Percentiles rank a stretch among this genome's conserved stretches.
These are phyloP conservation scores for Hypericum perforatum DNA, from an alignment of 345 rosid species.

Conservation along the genomic window DNA sequence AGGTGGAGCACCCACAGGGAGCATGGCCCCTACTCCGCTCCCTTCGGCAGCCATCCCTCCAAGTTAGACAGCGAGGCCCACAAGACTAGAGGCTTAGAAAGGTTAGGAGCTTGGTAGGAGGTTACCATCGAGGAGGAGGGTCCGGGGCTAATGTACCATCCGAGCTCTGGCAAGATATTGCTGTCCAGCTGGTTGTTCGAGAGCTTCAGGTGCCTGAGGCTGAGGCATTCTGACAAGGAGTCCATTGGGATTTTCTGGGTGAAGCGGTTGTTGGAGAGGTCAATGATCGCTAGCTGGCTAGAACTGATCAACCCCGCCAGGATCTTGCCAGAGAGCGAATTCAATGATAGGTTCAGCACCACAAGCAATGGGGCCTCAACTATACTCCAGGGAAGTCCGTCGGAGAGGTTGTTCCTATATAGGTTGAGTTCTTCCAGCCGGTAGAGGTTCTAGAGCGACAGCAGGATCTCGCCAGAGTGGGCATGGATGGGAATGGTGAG, in stretches of 20 bases:
- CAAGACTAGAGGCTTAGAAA: constrained; percentile 35
- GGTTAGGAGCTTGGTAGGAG: constrained; percentile 23
- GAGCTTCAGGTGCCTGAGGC: constrained; percentile 44
- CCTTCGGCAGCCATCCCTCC: constrained; percentile 41
- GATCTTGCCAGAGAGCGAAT: no score
- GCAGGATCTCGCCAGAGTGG: no score
- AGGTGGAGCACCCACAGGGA: constrained; percentile 42
- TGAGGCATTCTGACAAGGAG: no score
- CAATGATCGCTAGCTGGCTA: no score
- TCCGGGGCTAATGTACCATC: constrained; percentile 33
- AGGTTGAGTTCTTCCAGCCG: no score
- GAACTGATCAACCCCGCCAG: no score
- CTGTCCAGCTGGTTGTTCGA: constrained; percentile 34
- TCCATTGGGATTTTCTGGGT: no score
- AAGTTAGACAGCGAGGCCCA: constrained; percentile 73
- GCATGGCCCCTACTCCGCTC: constrained; percentile 34
- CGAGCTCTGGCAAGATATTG: constrained; percentile 42
- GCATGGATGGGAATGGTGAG: constrained; percentile 30
- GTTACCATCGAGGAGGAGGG: constrained; percentile 51
- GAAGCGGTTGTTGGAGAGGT: no score
- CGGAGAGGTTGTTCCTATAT: constrained; percentile 53
- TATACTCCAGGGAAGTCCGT: constrained; percentile 37
- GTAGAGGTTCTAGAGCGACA: no score
- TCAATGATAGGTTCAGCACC: no score
- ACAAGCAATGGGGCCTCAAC: no score